Evolutionary conservation across 768 basidiomycete genomes (phyloP).

Genomic region (Punctularia strigosozonata): DNA sequence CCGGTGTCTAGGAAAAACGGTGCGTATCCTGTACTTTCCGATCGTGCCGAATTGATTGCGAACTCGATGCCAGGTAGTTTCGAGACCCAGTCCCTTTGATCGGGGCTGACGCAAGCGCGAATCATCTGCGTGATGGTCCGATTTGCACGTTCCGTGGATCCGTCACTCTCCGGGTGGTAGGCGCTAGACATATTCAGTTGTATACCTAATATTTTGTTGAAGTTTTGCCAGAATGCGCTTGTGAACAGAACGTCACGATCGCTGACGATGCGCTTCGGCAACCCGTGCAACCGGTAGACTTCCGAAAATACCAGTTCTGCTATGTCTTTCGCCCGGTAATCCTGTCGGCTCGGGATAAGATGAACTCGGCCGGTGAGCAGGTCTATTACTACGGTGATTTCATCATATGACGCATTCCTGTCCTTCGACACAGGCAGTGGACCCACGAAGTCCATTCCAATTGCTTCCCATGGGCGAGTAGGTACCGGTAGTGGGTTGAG

Average conservation of each 20-base stretch:
- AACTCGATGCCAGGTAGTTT: constrained; percentile 24
- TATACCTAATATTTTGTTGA: constrained; percentile 18
- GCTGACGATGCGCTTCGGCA: constrained; percentile 25
- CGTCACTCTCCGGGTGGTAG: constrained; percentile 32
- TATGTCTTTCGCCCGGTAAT: constrained; percentile 20
- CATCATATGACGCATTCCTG: constrained; percentile 12
- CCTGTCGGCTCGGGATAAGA: constrained; percentile 17
- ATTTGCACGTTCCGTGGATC: constrained; percentile 24
- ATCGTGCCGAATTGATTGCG: constrained; percentile 23
- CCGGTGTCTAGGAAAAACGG: constrained; percentile 27
- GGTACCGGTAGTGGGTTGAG: constrained; percentile 14
- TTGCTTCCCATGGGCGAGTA: constrained; percentile 13
- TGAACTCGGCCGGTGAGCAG: constrained; percentile 13
- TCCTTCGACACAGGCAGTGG: constrained; percentile 14
- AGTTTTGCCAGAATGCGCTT: constrained; percentile 26
- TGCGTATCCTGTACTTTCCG: constrained; percentile 21
- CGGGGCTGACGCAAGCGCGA: constrained; percentile 12
- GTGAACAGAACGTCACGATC: constrained; percentile 32
- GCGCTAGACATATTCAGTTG: constrained; percentile 25
- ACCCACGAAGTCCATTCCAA: constrained; percentile 17
- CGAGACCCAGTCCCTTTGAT: constrained; percentile 22
- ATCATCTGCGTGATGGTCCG: constrained; percentile 21
- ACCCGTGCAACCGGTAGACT: constrained; percentile 26
- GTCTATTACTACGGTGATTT: constrained; percentile 15
- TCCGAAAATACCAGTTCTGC: constrained; percentile 23